Base-by-base conservation (phyloP, 805 yeast species). In the Saccharomycopsis sp. region DNA sequence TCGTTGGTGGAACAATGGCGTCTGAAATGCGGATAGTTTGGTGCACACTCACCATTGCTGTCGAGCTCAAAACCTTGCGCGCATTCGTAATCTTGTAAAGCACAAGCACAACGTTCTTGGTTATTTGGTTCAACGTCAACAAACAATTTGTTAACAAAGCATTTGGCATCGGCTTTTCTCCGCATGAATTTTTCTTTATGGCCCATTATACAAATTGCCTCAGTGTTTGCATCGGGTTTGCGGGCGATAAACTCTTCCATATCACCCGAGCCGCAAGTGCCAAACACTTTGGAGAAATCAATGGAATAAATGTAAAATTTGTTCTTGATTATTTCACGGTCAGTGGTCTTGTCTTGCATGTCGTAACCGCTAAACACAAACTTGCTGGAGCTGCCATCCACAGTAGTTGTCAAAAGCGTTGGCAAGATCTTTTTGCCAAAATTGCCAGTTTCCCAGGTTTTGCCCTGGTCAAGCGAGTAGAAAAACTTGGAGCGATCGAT, bases 391-490 rank as follows among this genome's bases (percentile, higher is more conserved):
- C 87, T 71, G 1, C 89, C 84, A 59, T 84, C 94, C 12, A 73
- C 67, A 0, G 84, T 71, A 0, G 87, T 75, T 1, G 74, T 55
- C 5, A 79, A 42, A 4, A 59, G 52, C 2, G 57, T 42, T 0
- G 80, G 75, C 27, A 52, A 50, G 10, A 76, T 52, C 1, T 64
- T 46, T 6, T 49, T 39, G 6, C 70, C 77, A 4, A 84, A 54
- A n/a, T 68, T 63, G 23, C 63, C 60, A 29, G 64, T 64, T 4
- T 54, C 45, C 88, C 92, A 85, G 2, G 78, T 57, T 25, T 63
- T 55, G 33, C 95, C 95, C 54, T 81, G 86, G 55, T 85, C 88
- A 10, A 77, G 54, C 0, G 94, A 77, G 52, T 67, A 85, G 41
- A 56, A 62, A 32, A 67, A 50, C 26, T 59, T 59, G n/a, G 59